Conservation (phyloP, 179 eudicot genomes). For the Heliamphora pulchella region DNA sequence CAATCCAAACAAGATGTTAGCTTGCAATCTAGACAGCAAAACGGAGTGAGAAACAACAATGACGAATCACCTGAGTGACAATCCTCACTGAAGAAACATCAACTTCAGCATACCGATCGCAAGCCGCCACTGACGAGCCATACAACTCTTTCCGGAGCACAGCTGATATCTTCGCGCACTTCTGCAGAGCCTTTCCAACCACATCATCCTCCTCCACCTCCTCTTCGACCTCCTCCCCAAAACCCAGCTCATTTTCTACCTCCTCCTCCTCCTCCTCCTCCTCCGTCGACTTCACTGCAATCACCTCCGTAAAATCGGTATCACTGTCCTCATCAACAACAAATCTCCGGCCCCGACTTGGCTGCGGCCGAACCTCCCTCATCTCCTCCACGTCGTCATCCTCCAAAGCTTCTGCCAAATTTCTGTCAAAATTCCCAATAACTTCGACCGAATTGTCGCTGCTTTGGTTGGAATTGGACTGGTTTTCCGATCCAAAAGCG, state of each 20-base stretch:
- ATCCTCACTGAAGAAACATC: conserved; percentile 68
- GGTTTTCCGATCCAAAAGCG: conserved; percentile 27
- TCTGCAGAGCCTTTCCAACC: conserved; percentile 72
- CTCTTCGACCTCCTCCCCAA: conserved; percentile 16
- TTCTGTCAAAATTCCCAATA: conserved; percentile 27
- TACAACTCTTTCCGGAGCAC: conserved; percentile 71
- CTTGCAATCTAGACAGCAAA: neutral
- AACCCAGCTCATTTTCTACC: conserved; percentile 21
- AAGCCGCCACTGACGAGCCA: conserved; percentile 37
- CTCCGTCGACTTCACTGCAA: conserved; percentile 33
- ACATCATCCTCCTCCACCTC: conserved; percentile 60
- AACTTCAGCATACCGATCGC: conserved; percentile 58
- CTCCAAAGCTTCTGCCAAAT: conserved; percentile 42
- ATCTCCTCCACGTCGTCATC: conserved; percentile 47
- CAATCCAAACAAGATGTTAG: neutral
- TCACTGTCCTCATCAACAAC: conserved; percentile 63
- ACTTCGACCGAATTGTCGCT: conserved; percentile 26
- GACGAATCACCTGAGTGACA: conserved; percentile 64
- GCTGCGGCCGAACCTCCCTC: conserved; percentile 13
- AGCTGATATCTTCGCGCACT: conserved; percentile 72
- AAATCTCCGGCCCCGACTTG: conserved; percentile 43
- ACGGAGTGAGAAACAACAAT: neutral
- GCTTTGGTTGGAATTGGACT: neutral
- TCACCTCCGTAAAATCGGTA: conserved; percentile 19
- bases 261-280: conserved; percentile 28